phyloP scores from a whole-genome alignment of 2,329 filamentous ascomycete genomes.

The Alternaria conjuncta region DNA sequence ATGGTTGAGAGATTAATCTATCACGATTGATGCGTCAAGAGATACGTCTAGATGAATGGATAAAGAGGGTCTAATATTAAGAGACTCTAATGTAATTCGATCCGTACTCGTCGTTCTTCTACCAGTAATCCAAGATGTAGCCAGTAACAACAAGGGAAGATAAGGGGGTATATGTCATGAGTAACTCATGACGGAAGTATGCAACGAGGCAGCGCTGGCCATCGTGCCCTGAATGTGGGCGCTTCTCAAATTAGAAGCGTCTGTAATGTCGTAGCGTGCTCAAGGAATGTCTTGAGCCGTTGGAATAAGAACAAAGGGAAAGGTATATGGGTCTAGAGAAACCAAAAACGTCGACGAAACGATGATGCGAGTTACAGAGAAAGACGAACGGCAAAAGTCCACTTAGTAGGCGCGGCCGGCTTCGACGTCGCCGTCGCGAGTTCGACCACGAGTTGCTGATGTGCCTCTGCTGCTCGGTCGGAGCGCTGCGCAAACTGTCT shows the following conservation, averaged over 20 bases:
- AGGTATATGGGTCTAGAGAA: neutral
- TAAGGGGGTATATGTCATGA: neutral
- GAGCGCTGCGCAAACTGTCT: conserved; percentile 22
- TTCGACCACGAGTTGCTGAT: conserved; percentile 2
- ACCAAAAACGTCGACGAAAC: neutral
- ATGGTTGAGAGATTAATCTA: neutral
- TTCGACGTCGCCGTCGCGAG: conserved; percentile 12
- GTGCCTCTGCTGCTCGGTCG: conserved; percentile 13
- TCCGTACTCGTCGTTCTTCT: neutral
- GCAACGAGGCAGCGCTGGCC: neutral
- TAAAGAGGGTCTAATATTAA: neutral
- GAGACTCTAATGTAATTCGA: neutral
- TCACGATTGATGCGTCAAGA: neutral
- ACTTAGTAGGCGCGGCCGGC: neutral
- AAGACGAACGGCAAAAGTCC: neutral
- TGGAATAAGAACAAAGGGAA: neutral
- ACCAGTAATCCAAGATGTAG: neutral
- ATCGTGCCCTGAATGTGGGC: neutral
- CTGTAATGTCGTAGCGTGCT: neutral
- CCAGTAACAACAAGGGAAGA: neutral
- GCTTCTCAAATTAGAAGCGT: neutral
- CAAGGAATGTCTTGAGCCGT: neutral
- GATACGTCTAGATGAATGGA: neutral
- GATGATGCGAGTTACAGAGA: accelerated
- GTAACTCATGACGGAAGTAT: neutral